Percentiles rank a stretch among this genome's conserved stretches.
These are phyloP conservation scores for Albophoma yamanashiensis DNA, from an alignment of 2,329 filamentous ascomycete genomes.

Conservation along the genomic window DNA sequence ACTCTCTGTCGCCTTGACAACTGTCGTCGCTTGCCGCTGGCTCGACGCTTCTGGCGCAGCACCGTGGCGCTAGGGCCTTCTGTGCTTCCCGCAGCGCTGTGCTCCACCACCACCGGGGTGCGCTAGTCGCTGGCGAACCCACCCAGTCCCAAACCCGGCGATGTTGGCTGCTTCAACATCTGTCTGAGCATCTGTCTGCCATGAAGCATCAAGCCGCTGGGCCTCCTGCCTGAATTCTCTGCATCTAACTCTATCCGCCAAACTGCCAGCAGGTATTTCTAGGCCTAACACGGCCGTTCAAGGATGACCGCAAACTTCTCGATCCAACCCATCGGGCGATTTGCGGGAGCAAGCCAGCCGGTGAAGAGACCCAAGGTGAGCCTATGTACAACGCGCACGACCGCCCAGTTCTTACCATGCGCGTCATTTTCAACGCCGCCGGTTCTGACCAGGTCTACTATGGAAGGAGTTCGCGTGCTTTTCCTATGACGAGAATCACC, in stretches of 20 bases:
- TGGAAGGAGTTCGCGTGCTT: conserved; percentile 82
- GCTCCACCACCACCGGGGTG: too few species aligned
- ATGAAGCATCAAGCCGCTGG: neutral
- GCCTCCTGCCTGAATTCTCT: neutral
- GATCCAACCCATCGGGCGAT: conserved; percentile 60
- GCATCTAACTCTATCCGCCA: neutral
- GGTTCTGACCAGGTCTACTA: neutral
- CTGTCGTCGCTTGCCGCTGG: neutral
- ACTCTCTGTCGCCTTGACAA: neutral
- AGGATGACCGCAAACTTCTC: conserved; percentile 37
- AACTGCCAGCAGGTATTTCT: neutral
- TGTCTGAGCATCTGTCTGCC: neutral
- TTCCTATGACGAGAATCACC: conserved; percentile 80
- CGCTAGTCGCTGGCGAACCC: neutral
- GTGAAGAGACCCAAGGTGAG: conserved; percentile 65
- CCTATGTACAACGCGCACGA: neutral
- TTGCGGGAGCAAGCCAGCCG: conserved; percentile 55
- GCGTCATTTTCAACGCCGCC: neutral
- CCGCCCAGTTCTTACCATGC: neutral
- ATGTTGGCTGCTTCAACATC: neutral
- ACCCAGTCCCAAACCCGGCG: neutral
- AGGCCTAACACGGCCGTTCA: neutral
- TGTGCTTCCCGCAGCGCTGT: neutral
- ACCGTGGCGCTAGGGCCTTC: neutral
- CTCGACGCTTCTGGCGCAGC: neutral